Evolutionary conservation across 2,329 filamentous ascomycete species (phyloP).

Genomic region (Microsporum ferrugineum): DNA sequence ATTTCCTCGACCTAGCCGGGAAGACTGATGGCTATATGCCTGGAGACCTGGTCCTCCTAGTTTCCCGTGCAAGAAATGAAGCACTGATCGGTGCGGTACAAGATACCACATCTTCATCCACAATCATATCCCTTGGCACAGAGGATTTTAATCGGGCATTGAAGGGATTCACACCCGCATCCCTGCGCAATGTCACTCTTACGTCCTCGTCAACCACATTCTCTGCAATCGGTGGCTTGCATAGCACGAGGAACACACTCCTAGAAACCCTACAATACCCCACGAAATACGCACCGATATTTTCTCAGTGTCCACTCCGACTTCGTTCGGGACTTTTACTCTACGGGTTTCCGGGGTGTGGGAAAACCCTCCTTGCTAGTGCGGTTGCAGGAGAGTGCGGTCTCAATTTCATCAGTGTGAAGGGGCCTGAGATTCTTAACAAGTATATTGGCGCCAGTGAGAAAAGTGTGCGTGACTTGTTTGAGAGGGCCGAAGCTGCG

Average conservation of each 20-base stretch:
- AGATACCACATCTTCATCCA: conserved; percentile 38
- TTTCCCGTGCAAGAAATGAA: conserved; percentile 80
- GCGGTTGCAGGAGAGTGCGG: conserved; percentile 97
- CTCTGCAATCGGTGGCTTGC: conserved; percentile 77
- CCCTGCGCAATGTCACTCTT: conserved; percentile 83
- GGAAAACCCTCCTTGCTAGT: conserved; percentile 88
- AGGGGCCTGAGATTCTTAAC: conserved; percentile 95
- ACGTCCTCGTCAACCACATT: conserved; percentile 91
- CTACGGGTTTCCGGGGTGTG: conserved; percentile 91
- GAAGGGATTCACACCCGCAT: conserved; percentile 88
- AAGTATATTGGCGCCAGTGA: conserved; percentile 98
- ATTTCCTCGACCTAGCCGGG: conserved; percentile 85
- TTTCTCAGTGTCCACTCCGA: conserved; percentile 88
- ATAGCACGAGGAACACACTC: conserved; percentile 76
- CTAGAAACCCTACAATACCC: conserved; percentile 94
- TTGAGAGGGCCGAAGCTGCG: conserved; percentile 76
- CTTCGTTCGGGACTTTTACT: conserved; percentile 83
- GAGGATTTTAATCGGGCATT: conserved; percentile 75
- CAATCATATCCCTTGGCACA: conserved; percentile 53
- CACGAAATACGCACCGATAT: conserved; percentile 95
- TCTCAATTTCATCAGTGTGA: conserved; percentile 96
- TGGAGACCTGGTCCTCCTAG: conserved; percentile 75
- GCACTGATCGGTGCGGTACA: conserved; percentile 74
- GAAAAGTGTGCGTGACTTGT: conserved; percentile 89
- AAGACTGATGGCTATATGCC: conserved; percentile 98